A percentile compares a stretch with the other conserved stretches of the same genome.
Conservation (phyloP, 176 grass and related monocot species). For the Rhipidocladum racemiflorum region DNA sequence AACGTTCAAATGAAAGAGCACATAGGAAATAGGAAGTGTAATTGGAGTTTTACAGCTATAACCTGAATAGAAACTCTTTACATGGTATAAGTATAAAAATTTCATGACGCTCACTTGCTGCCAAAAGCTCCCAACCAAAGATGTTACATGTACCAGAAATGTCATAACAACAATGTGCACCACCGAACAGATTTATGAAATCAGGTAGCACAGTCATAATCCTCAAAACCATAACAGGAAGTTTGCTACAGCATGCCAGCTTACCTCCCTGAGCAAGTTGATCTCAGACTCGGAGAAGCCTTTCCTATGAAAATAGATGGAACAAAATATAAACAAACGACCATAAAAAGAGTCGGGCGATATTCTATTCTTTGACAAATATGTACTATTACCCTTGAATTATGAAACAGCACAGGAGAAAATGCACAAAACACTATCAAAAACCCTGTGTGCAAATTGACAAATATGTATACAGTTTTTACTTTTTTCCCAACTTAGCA, state of each 20-base stretch:
- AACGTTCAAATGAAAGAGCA: not conserved
- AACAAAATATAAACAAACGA: conserved; percentile 33
- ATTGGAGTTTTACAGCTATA: not conserved
- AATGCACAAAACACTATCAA: not conserved
- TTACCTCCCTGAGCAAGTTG: conserved; percentile 81
- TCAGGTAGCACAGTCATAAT: not conserved
- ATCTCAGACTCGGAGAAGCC: conserved; percentile 87
- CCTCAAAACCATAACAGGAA: not conserved
- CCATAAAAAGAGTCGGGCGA: conserved; percentile 12
- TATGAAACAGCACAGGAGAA: not conserved
- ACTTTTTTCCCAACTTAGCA: not conserved
- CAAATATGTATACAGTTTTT: not conserved
- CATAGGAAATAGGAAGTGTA: not conserved
- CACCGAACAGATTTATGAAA: not conserved
- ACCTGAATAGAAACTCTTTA: not conserved
- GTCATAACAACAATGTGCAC: not conserved
- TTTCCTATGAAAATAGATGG: conserved; percentile 55
- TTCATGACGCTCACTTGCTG: not conserved
- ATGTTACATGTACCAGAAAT: not conserved
- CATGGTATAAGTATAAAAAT: not conserved
- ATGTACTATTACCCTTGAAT: conserved; percentile 1
- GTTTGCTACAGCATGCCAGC: not conserved
- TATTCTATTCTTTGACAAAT: conserved; percentile 9
- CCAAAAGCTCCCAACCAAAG: not conserved
- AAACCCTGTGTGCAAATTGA: not conserved